A percentile compares a stretch with the other conserved stretches of the same genome.
phyloP scores from a whole-genome alignment of 208 protist genomes.

The Crithidia sp. region DNA sequence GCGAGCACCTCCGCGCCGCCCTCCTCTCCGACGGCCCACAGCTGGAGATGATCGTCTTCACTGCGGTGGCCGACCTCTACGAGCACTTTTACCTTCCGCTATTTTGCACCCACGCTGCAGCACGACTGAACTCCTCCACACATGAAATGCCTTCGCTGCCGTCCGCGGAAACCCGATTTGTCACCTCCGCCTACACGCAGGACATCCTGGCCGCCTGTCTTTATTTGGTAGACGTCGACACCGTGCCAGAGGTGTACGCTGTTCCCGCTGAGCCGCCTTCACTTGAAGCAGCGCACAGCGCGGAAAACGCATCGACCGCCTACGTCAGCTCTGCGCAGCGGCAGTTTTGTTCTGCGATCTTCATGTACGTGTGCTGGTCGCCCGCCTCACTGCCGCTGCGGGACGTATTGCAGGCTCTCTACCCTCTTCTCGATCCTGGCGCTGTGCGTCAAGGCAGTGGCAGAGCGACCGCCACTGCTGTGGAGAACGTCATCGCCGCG shows the following conservation, averaged over 20 bases:
- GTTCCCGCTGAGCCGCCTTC: constrained; percentile 1
- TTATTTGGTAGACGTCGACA: constrained; percentile 35
- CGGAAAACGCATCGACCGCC: constrained; percentile 35
- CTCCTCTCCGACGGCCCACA: constrained; percentile 59
- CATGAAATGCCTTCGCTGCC: not conserved
- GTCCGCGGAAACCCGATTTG: constrained; percentile 18
- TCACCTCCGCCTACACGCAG: constrained; percentile 51
- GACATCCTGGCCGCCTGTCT: constrained; percentile 59
- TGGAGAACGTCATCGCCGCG: constrained; percentile 53
- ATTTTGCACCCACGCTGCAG: not conserved
- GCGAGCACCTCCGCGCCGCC: constrained; percentile 40
- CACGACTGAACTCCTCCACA: not conserved
- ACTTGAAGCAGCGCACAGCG: constrained; percentile 9
- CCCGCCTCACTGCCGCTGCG: constrained; percentile 30
- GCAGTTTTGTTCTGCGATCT: constrained; percentile 42
- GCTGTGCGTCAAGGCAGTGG: not conserved
- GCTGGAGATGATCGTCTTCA: constrained; percentile 55
- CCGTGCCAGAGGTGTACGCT: not conserved
- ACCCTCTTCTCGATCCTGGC: constrained; percentile 66
- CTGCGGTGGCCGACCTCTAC: constrained; percentile 26
- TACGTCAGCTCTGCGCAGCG: constrained; percentile 67
- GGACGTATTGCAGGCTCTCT: constrained; percentile 60
- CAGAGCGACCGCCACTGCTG: not conserved
- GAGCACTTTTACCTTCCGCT: constrained; percentile 21
- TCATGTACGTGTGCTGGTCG: constrained; percentile 71